phyloP scores from a whole-genome alignment of 495 filamentous ascomycete species.

The Trichoderma asperelloides region DNA sequence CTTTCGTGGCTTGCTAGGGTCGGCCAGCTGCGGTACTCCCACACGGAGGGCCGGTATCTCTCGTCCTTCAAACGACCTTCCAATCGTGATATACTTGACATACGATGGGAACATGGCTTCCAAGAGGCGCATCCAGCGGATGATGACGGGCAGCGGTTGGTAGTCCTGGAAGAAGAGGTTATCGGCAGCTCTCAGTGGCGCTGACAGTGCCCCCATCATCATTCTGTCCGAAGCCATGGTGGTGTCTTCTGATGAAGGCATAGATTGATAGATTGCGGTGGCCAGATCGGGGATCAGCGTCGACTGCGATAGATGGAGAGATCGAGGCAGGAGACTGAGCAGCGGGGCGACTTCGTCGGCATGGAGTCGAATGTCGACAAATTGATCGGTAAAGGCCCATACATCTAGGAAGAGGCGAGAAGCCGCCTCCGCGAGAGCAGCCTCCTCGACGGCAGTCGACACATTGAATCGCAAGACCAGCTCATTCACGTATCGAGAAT shows the following conservation, averaged over 20 bases:
- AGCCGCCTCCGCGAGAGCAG: slow-evolving; percentile 61
- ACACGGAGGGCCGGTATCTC: slow-evolving; percentile 75
- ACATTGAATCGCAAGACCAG: slow-evolving; percentile 85
- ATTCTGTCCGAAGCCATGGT: neutral
- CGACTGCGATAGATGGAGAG: slow-evolving; percentile 63
- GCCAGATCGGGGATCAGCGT: slow-evolving; percentile 76
- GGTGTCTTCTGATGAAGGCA: slow-evolving; percentile 6
- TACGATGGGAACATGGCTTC: slow-evolving; percentile 80
- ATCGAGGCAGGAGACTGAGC: slow-evolving; percentile 68
- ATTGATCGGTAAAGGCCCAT: slow-evolving; percentile 75
- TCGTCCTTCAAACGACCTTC: slow-evolving; percentile 74
- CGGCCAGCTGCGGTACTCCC: slow-evolving; percentile 48
- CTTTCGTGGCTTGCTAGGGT: slow-evolving; percentile 40
- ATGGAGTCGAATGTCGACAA: slow-evolving; percentile 78
- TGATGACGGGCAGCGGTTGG: slow-evolving; percentile 70
- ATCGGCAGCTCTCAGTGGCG: slow-evolving; percentile 20
- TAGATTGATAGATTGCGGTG: slow-evolving; percentile 50
- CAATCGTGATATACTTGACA: slow-evolving; percentile 64
- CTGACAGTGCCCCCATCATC: slow-evolving; percentile 8
- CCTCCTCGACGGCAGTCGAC: slow-evolving; percentile 57
- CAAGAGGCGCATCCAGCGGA: slow-evolving; percentile 76
- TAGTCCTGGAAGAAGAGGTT: slow-evolving; percentile 86
- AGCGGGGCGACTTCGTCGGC: slow-evolving; percentile 74
- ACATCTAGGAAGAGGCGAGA: slow-evolving; percentile 76
- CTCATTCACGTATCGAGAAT: slow-evolving; percentile 66